Conservation (phyloP, 345 rosid genomes). For the Dimocarpus longan region DNA sequence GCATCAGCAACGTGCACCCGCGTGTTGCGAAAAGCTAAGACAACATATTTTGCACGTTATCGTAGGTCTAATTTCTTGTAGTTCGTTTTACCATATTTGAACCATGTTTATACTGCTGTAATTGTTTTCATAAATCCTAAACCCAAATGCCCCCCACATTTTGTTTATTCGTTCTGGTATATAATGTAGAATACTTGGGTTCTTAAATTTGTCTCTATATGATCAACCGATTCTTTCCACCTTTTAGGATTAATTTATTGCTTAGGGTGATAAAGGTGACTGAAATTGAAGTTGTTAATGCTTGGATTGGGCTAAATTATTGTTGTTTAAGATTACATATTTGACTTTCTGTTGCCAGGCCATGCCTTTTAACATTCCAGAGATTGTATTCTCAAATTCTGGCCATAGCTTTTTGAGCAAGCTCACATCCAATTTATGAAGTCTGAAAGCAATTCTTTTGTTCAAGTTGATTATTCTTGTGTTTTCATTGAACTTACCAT, state of each 20-base stretch:
- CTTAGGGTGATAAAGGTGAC: neutral
- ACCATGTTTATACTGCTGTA: too few species aligned
- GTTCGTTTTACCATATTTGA: too few species aligned
- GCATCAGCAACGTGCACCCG: too few species aligned
- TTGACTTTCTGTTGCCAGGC: neutral
- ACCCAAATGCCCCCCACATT: too few species aligned
- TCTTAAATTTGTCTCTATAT: neutral
- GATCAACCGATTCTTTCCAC: neutral
- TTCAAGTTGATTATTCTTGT: neutral
- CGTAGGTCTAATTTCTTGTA: too few species aligned
- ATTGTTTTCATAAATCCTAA: too few species aligned
- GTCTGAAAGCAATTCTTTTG: neutral
- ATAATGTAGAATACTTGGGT: too few species aligned
- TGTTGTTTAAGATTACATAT: neutral
- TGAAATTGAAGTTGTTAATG: neutral
- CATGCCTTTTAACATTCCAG: neutral
- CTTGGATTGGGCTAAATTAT: neutral
- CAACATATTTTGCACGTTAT: too few species aligned
- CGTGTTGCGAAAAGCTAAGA: too few species aligned
- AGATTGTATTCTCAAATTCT: neutral
- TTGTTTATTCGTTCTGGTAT: too few species aligned
- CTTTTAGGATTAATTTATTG: neutral
- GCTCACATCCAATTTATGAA: neutral
- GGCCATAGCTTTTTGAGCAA: neutral
- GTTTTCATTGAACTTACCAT: constrained; percentile 1